Conservation (phyloP, 768 basidiomycete genomes). For the Neoboletus subvelutipes region DNA sequence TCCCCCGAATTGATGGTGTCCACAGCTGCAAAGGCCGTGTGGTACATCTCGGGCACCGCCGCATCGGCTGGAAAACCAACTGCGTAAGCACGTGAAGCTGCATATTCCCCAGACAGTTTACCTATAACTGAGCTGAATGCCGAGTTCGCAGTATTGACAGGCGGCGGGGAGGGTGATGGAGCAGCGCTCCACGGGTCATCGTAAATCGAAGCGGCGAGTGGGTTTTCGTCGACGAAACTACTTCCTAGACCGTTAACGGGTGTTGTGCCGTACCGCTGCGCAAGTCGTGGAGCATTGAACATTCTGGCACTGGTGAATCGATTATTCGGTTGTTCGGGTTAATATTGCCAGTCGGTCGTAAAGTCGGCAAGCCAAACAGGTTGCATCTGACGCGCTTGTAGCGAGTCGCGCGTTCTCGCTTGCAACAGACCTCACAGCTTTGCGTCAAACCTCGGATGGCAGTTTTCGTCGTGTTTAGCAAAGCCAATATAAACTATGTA, state of each 20-base stretch:
- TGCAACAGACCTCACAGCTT: not conserved
- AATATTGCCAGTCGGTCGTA: conserved; percentile 8
- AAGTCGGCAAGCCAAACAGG: conserved; percentile 13
- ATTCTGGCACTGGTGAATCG: conserved; percentile 40
- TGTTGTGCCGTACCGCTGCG: conserved; percentile 61
- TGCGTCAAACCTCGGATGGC: not conserved
- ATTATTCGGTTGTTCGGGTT: conserved; percentile 10
- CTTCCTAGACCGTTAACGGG: conserved; percentile 61
- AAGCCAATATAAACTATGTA: conserved; percentile 23
- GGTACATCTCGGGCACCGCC: conserved; percentile 76
- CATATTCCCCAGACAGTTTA: conserved; percentile 21
- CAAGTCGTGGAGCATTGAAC: conserved; percentile 84
- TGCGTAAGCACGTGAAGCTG: conserved; percentile 7
- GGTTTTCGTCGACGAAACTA: conserved; percentile 77
- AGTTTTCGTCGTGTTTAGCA: conserved; percentile 8
- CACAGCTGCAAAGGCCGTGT: conserved; percentile 67
- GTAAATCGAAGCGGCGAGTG: conserved; percentile 69
- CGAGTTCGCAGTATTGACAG: conserved; percentile 48
- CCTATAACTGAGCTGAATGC: conserved; percentile 73
- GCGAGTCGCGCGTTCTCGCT: conserved; percentile 8
- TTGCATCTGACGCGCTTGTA: not conserved
- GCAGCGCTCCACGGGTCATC: conserved; percentile 82
- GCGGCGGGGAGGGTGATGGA: conserved; percentile 69
- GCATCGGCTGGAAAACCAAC: conserved; percentile 60
- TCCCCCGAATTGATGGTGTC: conserved; percentile 73